These are phyloP conservation scores for Wickerhamiella hasegawae DNA, from an alignment of 805 yeast species.

Conservation along the genomic window DNA sequence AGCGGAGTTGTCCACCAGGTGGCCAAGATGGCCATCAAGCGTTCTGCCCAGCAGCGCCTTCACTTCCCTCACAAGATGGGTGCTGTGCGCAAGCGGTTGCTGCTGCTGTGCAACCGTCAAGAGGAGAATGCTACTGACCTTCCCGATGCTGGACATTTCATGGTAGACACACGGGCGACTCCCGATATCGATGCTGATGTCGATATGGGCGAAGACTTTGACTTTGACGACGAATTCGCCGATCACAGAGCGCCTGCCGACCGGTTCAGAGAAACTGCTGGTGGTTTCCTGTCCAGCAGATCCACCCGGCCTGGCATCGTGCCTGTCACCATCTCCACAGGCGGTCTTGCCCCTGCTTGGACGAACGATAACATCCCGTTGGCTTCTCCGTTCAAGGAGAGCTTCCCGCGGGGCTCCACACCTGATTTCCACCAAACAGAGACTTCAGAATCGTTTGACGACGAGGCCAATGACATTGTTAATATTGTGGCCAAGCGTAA, in stretches of 20 bases:
- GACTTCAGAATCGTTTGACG: slow-evolving; percentile 5
- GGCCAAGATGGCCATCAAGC: slow-evolving; percentile 36
- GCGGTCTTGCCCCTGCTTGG: background rate
- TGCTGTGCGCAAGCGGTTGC: slow-evolving; percentile 20
- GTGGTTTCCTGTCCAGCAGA: background rate
- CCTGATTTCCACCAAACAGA: slow-evolving; percentile 1
- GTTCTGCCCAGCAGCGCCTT: slow-evolving; percentile 17
- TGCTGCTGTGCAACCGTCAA: slow-evolving; percentile 12
- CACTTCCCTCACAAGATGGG: slow-evolving; percentile 20
- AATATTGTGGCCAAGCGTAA: slow-evolving; percentile 36
- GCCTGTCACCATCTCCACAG: background rate
- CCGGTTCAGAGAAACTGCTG: background rate
- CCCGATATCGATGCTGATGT: background rate
- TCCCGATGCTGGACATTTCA: background rate
- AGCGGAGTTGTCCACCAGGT: slow-evolving; percentile 47
- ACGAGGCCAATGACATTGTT: slow-evolving; percentile 10
- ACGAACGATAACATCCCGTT: slow-evolving; percentile 7
- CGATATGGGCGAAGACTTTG: background rate
- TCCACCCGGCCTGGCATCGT: background rate
- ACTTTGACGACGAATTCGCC: background rate
- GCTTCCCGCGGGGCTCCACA: slow-evolving; percentile 6
- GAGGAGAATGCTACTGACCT: slow-evolving; percentile 1
- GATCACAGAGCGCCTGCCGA: background rate
- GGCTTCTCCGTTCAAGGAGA: slow-evolving; percentile 20
- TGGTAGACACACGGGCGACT: too few relatives aligned